Percentiles rank a stretch among this genome's conserved stretches.
These are phyloP conservation scores for Rhytidiadelphus loreus DNA, from an alignment of 225 moss, liverwort and hornwort species.

Conservation along the genomic window DNA sequence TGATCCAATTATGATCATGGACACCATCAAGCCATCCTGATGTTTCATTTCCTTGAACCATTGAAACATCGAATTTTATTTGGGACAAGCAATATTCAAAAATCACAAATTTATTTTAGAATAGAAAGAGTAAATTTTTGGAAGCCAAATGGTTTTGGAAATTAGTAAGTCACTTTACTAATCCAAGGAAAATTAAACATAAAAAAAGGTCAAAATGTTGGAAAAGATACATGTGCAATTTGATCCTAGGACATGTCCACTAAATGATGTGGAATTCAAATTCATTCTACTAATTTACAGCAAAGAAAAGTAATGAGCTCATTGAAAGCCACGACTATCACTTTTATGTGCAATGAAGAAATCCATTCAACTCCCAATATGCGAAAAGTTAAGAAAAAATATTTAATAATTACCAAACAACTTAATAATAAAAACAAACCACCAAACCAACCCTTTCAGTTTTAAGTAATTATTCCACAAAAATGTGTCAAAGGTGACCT, in stretches of 20 bases:
- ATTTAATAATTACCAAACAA: background rate
- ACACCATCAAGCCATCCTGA: too few relatives aligned
- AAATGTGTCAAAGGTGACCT: background rate
- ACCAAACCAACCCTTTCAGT: rapidly evolving
- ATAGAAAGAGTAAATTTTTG: too few relatives aligned
- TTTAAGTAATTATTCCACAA: background rate
- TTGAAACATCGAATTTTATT: too few relatives aligned
- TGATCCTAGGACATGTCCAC: background rate
- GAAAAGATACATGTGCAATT: background rate
- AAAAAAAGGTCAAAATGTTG: background rate
- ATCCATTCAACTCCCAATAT: background rate
- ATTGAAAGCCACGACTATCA: too few relatives aligned
- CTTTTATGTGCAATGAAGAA: too few relatives aligned
- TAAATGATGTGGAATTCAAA: background rate
- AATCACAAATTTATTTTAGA: too few relatives aligned
- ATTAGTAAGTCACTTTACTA: too few relatives aligned
- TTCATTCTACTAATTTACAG: background rate
- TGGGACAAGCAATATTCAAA: too few relatives aligned
- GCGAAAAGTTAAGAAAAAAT: rapidly evolving
- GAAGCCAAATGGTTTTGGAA: background rate
- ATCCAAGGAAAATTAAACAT: background rate
- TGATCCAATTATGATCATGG: too few relatives aligned
- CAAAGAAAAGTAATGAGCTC: background rate
- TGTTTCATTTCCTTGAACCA: too few relatives aligned
- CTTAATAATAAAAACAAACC: background rate